A percentile compares a stretch with the other conserved stretches of the same genome.
Evolutionary conservation across 257 asterid species (phyloP).

Genomic region (Scutellaria barbata): DNA sequence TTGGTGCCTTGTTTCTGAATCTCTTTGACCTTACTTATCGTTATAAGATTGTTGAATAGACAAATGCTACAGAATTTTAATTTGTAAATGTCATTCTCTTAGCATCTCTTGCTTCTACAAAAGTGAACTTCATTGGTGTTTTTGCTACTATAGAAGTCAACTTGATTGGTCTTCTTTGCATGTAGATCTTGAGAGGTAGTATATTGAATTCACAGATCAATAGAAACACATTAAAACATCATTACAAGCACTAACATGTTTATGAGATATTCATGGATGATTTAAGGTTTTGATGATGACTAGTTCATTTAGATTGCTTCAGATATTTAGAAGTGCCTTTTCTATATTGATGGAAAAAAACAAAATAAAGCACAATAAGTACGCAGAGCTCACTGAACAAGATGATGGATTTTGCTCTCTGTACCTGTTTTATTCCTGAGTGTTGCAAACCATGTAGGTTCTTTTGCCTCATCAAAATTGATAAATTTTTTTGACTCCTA

Average conservation of each 20-base stretch:
- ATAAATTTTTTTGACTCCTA: too few relatives aligned
- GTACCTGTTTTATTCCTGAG: too few relatives aligned
- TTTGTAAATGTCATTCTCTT: background rate
- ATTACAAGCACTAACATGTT: background rate
- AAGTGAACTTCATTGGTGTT: background rate
- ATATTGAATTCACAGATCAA: background rate
- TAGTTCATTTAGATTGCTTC: too few relatives aligned
- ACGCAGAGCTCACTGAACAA: too few relatives aligned
- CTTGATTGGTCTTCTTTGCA: background rate
- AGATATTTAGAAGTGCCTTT: too few relatives aligned
- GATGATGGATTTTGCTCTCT: too few relatives aligned
- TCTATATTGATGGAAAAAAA: too few relatives aligned
- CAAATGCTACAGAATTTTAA: background rate
- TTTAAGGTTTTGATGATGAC: too few relatives aligned
- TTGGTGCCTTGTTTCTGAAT: background rate
- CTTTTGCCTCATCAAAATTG: too few relatives aligned
- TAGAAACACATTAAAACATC: background rate
- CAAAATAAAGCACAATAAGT: too few relatives aligned
- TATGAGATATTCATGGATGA: background rate
- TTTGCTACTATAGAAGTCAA: background rate
- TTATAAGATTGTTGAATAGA: background rate
- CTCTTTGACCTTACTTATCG: background rate
- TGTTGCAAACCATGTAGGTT: too few relatives aligned
- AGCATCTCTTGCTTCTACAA: background rate
- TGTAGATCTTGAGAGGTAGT: background rate